Evolutionary conservation across 768 basidiomycete species (phyloP), one percentile per base, ranked within the genome.

Genomic region (Cystofilobasidium macerans): DNA sequence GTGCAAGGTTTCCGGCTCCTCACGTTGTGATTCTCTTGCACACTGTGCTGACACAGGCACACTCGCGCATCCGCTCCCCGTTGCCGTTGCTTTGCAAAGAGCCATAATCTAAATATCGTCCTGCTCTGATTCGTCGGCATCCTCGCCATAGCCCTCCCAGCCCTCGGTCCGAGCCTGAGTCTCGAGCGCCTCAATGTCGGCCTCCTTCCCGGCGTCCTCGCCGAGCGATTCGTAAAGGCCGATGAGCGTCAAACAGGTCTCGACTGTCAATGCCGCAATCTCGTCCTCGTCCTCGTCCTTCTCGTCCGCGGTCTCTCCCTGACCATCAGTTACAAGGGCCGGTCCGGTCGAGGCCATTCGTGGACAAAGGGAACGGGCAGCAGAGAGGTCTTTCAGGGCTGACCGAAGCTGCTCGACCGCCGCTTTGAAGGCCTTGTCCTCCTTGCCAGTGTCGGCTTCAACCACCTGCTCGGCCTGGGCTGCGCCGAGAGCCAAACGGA

Each of bases 281-380:
- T 65, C 64, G 57, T 59, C 64, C 45, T 65, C 64, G n/a, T 65
- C 64, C 20, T 65, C 56, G 24, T 64, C 64, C 18, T 58, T 45
- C 51, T 28, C 28, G 7, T 4, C 51, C 26, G 26, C 14, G 7
- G 13, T 7, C 4, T 30, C 51, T 32, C 14, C 28, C 6, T n/a
- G n/a, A n/a, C n/a, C n/a, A n/a, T 18, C 28, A 6, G 51, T 12
- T 6, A 18, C 48, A 20, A 26, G 48, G 8, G 48, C 24, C 12
- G 13, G 28, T 30, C 5, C 45, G 3, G 51, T 2, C 4, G 13
- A n/a, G n/a, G n/a, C n/a, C n/a, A n/a, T 16, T 8, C 28, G 51
- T 12, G 51, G 51, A 2, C 51, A 11, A 6, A 54, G 30, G 2
- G 28, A 16, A 18, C 51, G 51, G 8, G 51, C 51, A 3, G 26